Percentiles rank a stretch among this genome's conserved stretches.
phyloP scores from a whole-genome alignment of 1,284 basidiomycete genomes.

The Sporisorium reilianum region DNA sequence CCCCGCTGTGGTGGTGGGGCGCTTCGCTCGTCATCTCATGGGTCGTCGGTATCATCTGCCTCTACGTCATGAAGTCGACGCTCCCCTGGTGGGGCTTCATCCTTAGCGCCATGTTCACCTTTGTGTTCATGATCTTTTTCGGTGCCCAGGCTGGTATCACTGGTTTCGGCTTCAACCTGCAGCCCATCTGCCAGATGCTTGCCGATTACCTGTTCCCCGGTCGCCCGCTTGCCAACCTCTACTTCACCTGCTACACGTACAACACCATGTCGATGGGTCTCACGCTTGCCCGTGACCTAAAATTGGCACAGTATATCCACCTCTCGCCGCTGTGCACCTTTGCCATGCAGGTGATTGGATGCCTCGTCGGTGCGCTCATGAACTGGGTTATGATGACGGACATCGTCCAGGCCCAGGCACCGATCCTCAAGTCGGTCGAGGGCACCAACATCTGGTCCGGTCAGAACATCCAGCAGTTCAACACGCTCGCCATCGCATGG shows the following conservation, averaged over 20 bases:
- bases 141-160: conserved; percentile 28
- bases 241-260: conserved; percentile 52
- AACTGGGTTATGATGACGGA: conserved; percentile 49
- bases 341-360: conserved; percentile 39
- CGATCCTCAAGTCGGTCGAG: conserved; percentile 45
- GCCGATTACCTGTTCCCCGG: conserved; percentile 48
- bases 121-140: conserved; percentile 37
- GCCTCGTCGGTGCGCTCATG: conserved; percentile 44
- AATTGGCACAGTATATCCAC: conserved; percentile 59
- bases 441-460: conserved; percentile 53
- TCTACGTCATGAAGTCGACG: conserved; percentile 39
- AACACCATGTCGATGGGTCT: conserved; percentile 34
- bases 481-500: conserved; percentile 51
- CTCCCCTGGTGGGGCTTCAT: conserved; percentile 42
- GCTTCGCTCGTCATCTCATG: conserved; percentile 20
- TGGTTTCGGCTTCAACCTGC: conserved; percentile 48
- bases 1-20: conserved; percentile 39
- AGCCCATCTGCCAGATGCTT: conserved; percentile 53
- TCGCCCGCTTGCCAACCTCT: conserved; percentile 55
- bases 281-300: conserved; percentile 37
- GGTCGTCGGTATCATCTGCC: conserved; percentile 25
- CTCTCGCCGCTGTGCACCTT: conserved; percentile 45
- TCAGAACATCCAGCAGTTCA: conserved; percentile 49
- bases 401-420: conserved; percentile 30
- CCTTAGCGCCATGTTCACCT: conserved; percentile 23